Evolutionary conservation across 208 protist species (phyloP), one percentile per base, ranked within the genome.

Genomic region (Crithidia mellificae): DNA sequence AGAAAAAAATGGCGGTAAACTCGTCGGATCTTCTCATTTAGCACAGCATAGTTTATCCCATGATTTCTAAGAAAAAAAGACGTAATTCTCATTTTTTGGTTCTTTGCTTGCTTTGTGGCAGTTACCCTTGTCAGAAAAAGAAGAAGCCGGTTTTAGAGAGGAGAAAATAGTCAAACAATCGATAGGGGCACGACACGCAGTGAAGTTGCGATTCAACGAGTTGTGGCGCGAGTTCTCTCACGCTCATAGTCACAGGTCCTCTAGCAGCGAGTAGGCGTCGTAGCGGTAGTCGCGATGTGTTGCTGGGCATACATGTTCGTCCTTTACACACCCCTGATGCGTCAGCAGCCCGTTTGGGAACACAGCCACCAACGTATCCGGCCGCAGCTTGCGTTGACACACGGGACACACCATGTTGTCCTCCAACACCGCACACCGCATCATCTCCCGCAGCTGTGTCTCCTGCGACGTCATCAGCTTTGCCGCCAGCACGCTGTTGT

Each of bases 321-420:
- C 78, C 0, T 44, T 58, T 43, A 81, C 66, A 58, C 90, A 95
- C 11, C 68, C 78, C 24, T 89, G 77, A 68, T 95, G 90, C 27
- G 83, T 78, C 39, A 95, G 24, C 14, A 85, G 72, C 38, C 78
- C 72, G 59, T 89, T 85, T 3, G 90, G 90, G 63, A 83, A 95
- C 3, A 78, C 70, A 17, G 77, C 62, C 74, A 95, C 73, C 22
- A 83, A 72, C n/a, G 67, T 81, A 14, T 87, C 84, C 0, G 85
- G 78, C 2, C 81, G 78, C 2, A 95, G 24, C 50, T 69, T 63
- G 25, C 86, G 88, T 24, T 68, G 57, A 51, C 90, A 95, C 6
- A 87, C 85, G 0, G 74, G 80, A 61, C 90, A 95, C 44, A 73
- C 65, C 39, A 56, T 80, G 19, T 63, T 52, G 47, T 80, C 66